Conservation (phyloP, 2,329 filamentous ascomycete species). For the Colletotrichum kahawae region DNA sequence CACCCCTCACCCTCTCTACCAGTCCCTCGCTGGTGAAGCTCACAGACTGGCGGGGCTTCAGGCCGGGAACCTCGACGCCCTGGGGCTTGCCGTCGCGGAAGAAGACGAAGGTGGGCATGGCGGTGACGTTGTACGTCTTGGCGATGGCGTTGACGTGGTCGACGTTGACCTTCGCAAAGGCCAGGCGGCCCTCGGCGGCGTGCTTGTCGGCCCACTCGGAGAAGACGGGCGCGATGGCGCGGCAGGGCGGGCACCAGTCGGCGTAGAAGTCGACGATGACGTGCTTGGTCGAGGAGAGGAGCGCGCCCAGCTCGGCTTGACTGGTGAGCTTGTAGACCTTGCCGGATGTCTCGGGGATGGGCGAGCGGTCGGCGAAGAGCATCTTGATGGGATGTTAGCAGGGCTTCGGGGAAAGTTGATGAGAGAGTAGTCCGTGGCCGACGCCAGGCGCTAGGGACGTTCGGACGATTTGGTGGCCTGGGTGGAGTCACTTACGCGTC, state of each 20-base stretch:
- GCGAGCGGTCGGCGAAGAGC: neutral
- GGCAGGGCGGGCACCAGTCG: slow-evolving; percentile 57
- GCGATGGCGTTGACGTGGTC: slow-evolving; percentile 58
- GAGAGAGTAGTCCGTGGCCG: neutral
- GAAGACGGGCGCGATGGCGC: slow-evolving; percentile 51
- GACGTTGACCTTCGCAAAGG: slow-evolving; percentile 40
- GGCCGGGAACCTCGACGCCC: slow-evolving; percentile 21
- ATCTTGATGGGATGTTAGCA: neutral
- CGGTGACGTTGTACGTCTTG: slow-evolving; percentile 52
- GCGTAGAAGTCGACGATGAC: slow-evolving; percentile 56
- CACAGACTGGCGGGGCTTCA: neutral
- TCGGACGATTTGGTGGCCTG: neutral
- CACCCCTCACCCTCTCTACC: neutral
- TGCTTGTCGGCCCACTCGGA: slow-evolving; percentile 43
- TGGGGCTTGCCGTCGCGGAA: slow-evolving; percentile 55
- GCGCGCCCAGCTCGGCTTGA: slow-evolving; percentile 36
- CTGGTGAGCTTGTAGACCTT: neutral
- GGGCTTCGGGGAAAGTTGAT: neutral
- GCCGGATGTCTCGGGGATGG: neutral
- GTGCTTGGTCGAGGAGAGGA: slow-evolving; percentile 44
- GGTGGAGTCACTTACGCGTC: neutral
- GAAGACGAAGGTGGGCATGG: slow-evolving; percentile 66
- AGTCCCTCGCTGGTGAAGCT: neutral
- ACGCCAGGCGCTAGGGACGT: too few species aligned
- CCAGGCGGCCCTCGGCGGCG: slow-evolving; percentile 42